phyloP scores from a whole-genome alignment of 331 rosid species.

The Spiraea crenata region DNA sequence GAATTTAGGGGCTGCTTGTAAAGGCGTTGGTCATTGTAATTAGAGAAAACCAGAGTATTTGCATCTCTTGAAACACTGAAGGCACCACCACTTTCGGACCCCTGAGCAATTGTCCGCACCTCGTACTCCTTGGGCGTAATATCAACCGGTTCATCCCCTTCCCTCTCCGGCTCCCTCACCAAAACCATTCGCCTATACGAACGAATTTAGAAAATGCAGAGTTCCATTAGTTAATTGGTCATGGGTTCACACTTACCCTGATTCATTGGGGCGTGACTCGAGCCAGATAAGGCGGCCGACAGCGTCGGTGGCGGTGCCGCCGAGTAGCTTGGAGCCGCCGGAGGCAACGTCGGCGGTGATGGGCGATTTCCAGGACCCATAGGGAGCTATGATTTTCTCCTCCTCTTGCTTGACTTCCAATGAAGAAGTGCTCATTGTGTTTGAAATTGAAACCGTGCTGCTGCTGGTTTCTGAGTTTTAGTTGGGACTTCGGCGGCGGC shows the following conservation, averaged over 20 bases:
- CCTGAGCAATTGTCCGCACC: conserved; percentile 89
- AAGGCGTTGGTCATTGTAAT: conserved; percentile 80
- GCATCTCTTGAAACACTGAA: conserved; percentile 62
- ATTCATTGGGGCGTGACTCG: conserved; percentile 80
- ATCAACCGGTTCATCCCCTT: conserved; percentile 59
- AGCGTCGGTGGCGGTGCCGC: conserved; percentile 65
- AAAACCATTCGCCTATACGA: conserved; percentile 67
- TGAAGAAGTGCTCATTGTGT: not conserved
- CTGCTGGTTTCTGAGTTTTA: too few relatives aligned
- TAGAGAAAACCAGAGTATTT: conserved; percentile 52
- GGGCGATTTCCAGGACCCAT: conserved; percentile 92
- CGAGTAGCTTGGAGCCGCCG: conserved; percentile 77
- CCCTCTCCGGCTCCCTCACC: conserved; percentile 62
- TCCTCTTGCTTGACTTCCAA: conserved; percentile 21
- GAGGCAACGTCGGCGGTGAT: conserved; percentile 83
- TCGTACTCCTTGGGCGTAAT: conserved; percentile 80
- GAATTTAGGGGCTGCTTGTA: conserved; percentile 63
- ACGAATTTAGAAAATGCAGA: not conserved
- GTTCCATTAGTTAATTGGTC: not conserved
- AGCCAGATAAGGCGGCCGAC: conserved; percentile 82
- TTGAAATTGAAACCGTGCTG: too few relatives aligned
- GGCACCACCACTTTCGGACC: conserved; percentile 80
- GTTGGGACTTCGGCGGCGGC: too few relatives aligned
- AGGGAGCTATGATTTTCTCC: conserved; percentile 55
- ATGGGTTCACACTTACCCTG: conserved; percentile 45